A percentile compares a stretch with the other conserved stretches of the same genome.
These are phyloP conservation scores for Angomonas desouzai DNA, from an alignment of 208 protist genomes.

Conservation along the genomic window DNA sequence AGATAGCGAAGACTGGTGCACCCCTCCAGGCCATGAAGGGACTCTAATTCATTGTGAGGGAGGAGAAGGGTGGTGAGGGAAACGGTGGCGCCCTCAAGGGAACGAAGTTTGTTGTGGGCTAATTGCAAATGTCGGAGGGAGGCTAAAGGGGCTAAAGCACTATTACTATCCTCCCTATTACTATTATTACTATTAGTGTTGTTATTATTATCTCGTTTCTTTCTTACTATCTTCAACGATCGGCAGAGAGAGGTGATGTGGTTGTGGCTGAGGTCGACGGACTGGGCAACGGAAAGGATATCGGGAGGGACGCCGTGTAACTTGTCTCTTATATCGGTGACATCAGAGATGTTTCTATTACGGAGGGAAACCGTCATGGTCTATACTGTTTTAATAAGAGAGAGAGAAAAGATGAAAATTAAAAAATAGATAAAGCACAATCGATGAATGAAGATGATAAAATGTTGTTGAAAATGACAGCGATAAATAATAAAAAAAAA, in stretches of 20 bases:
- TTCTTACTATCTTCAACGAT: constrained; percentile 7
- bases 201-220: not conserved
- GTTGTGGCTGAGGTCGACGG: constrained; percentile 28
- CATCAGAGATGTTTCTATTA: constrained; percentile 17
- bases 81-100: constrained; percentile 17
- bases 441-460: not conserved
- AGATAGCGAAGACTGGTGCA: constrained; percentile 25
- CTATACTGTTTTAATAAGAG: not conserved
- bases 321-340: constrained; percentile 10
- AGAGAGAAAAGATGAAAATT: not conserved
- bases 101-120: constrained; percentile 22
- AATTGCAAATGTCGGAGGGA: constrained; percentile 18
- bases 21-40: constrained; percentile 22
- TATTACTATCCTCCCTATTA: constrained; percentile 17
- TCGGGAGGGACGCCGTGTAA: constrained; percentile 17
- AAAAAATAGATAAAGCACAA: not conserved
- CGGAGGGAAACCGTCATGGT: constrained; percentile 14
- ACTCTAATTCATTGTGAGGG: constrained; percentile 27
- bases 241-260: constrained; percentile 22
- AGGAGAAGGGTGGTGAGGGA: constrained; percentile 30
- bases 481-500: constrained; percentile 5
- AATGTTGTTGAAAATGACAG: not conserved
- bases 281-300: constrained; percentile 6
- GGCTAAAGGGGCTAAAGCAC: constrained; percentile 15
- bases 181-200: not conserved